phyloP scores from a whole-genome alignment of 306 rosid genomes.

The Sophora flavescens region DNA sequence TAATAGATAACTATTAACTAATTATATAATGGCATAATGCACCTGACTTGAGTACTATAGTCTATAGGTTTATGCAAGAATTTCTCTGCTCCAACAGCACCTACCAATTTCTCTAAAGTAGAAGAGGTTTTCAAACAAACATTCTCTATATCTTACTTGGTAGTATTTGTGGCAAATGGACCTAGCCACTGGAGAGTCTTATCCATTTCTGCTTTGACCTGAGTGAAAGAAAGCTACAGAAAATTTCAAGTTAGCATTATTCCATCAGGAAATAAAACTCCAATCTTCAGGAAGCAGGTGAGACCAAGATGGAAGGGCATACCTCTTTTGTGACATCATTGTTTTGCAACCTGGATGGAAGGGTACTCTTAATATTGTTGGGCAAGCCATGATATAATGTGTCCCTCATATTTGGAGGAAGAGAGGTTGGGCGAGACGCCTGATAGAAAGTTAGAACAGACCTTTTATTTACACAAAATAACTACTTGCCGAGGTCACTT shows the following conservation, averaged over 20 bases:
- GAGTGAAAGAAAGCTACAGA: slow-evolving; percentile 65
- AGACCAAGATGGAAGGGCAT: slow-evolving; percentile 21
- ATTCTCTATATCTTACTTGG: slow-evolving; percentile 62
- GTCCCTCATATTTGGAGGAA: slow-evolving; percentile 85
- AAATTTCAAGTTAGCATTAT: slow-evolving; percentile 42
- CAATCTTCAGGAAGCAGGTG: slow-evolving; percentile 12
- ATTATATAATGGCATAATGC: background rate
- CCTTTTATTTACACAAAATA: slow-evolving; percentile 1
- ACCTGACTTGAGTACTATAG: background rate
- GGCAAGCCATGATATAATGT: slow-evolving; percentile 85
- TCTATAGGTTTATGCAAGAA: background rate
- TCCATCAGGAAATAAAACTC: slow-evolving; percentile 19
- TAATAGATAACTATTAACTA: background rate
- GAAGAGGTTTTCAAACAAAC: background rate
- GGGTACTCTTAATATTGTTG: slow-evolving; percentile 62
- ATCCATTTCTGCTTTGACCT: slow-evolving; percentile 79
- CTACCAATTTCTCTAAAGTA: background rate
- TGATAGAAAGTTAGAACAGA: slow-evolving; percentile 38
- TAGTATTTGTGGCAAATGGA: slow-evolving; percentile 83
- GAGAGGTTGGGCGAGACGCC: slow-evolving; percentile 79
- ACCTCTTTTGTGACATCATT: slow-evolving; percentile 69
- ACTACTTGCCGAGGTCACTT: slow-evolving; percentile 13
- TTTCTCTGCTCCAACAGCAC: background rate
- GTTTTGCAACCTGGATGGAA: slow-evolving; percentile 65
- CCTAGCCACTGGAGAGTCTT: slow-evolving; percentile 81